Conservation (phyloP, 345 rosid genomes). For the Eucalyptus marginata region DNA sequence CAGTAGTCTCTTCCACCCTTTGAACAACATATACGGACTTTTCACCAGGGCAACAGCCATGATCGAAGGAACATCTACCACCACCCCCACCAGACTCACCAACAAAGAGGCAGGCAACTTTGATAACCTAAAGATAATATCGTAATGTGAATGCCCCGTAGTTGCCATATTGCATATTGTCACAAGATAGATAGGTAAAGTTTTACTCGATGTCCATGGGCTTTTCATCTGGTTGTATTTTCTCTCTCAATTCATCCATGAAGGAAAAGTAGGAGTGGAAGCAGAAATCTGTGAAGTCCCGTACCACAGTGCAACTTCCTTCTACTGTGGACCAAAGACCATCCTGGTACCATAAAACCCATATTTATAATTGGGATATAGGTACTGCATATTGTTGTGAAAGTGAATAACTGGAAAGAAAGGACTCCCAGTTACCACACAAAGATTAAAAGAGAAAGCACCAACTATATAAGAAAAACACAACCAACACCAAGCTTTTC, state of each 20-base stretch:
- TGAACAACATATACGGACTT: constrained; percentile 75
- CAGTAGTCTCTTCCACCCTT: constrained; percentile 79
- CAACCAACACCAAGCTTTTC: background rate
- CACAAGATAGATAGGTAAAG: background rate
- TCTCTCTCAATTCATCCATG: constrained; percentile 78
- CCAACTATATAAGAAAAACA: background rate
- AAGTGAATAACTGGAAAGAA: background rate
- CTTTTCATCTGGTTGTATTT: constrained; percentile 28
- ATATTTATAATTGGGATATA: background rate
- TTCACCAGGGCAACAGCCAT: constrained; percentile 62
- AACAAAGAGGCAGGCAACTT: constrained; percentile 57
- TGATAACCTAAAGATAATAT: constrained; percentile 27
- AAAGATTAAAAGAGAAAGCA: background rate
- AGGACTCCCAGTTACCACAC: background rate
- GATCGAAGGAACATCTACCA: constrained; percentile 45
- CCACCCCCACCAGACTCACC: constrained; percentile 50
- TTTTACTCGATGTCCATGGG: constrained; percentile 53
- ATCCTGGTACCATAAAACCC: constrained; percentile 19
- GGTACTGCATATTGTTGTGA: background rate
- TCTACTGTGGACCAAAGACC: constrained; percentile 50
- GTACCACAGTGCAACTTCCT: constrained; percentile 62
- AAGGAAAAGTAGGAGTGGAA: constrained; percentile 83
- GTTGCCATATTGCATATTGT: background rate
- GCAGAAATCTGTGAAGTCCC: constrained; percentile 75
- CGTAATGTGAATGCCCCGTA: background rate